phyloP scores from a whole-genome alignment of 1,139 yeast genomes.

The Lodderomyces pseudojiufengensis region DNA sequence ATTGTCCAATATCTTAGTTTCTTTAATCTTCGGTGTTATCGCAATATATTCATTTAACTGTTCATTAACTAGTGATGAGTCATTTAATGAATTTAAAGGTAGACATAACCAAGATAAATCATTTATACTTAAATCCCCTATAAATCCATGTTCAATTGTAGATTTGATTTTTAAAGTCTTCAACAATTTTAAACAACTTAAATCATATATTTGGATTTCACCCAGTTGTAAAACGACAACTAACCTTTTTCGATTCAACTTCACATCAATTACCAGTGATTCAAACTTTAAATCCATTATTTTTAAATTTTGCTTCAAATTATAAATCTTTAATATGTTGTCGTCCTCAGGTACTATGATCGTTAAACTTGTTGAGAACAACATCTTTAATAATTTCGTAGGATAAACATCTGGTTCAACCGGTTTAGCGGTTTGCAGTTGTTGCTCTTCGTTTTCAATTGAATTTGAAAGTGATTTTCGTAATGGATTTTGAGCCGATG shows the following conservation, averaged over 20 bases:
- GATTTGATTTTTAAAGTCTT: conserved; percentile 57
- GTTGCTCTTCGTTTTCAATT: conserved; percentile 9
- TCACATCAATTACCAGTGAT: conserved; percentile 54
- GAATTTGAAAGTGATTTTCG: conserved; percentile 15
- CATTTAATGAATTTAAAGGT: conserved; percentile 21
- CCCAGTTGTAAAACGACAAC: conserved; percentile 58
- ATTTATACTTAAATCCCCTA: conserved; percentile 48
- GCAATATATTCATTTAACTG: conserved; percentile 1
- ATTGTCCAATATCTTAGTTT: conserved; percentile 8
- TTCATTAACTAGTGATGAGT: neutral
- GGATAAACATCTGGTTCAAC: conserved; percentile 17
- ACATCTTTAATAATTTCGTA: conserved; percentile 50
- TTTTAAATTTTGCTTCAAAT: conserved; percentile 63
- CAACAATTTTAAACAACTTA: conserved; percentile 64
- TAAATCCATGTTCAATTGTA: conserved; percentile 26
- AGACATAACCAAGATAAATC: conserved; percentile 48
- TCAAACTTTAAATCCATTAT: conserved; percentile 73
- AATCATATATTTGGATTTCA: conserved; percentile 67
- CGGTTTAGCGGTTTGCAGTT: neutral
- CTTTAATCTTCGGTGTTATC: conserved; percentile 3
- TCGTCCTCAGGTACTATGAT: conserved; percentile 53
- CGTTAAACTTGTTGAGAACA: conserved; percentile 66
- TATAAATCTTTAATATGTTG: conserved; percentile 56
- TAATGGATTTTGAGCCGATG: conserved; percentile 18
- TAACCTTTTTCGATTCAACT: conserved; percentile 63